Base-by-base conservation (phyloP, 2,329 filamentous ascomycete genomes). In the Nectriaceae sp. region DNA sequence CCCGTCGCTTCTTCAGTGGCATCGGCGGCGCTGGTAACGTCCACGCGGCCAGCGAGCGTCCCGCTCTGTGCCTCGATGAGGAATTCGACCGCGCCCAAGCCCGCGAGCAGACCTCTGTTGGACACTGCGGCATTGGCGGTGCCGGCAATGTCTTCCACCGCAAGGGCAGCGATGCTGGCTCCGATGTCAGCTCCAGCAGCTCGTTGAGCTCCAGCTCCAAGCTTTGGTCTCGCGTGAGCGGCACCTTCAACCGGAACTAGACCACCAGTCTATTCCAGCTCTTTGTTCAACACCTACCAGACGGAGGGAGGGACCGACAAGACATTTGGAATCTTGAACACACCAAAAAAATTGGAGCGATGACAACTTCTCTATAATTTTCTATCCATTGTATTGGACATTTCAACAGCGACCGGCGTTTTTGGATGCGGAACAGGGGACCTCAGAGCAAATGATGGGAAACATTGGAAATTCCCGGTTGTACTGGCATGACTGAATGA, bases 11-110 rank as follows among this genome's bases (percentile, higher is more conserved):
- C 75, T 80, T 83, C 71, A 78, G 78, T 11, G 85, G 85, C 59
- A 82, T 85, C 49, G 85, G 85, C 57, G 84, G 85, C 49, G 84
- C 83, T 3, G 85, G 85, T 62, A 88, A 88, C 71, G 64, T 55
- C 59, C 81, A 82, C 70, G 71, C 70, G 26, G 64, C 72, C 21
- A 65, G 71, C n/a, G 71, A 67, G 51, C 63, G 59, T 13, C 66
- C 79, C 50, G 67, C 82, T 61, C 75, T 76, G 62, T 71, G 79
- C 43, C 74, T 78, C 47, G 77, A 79, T 47, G 66, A 82, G 47
- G 70, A 72, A 44, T 61, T 67, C 50, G 58, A 70, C 49, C 74
- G 77, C 52, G 74, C 77, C 54, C 55, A 75, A 59, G 57, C 71
- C 64, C 61, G 66, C 62, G 64, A 69, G 51, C 59, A 57, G 35